Conservation (phyloP, 73 alveolate species). For the Symbiodinium natans region DNA sequence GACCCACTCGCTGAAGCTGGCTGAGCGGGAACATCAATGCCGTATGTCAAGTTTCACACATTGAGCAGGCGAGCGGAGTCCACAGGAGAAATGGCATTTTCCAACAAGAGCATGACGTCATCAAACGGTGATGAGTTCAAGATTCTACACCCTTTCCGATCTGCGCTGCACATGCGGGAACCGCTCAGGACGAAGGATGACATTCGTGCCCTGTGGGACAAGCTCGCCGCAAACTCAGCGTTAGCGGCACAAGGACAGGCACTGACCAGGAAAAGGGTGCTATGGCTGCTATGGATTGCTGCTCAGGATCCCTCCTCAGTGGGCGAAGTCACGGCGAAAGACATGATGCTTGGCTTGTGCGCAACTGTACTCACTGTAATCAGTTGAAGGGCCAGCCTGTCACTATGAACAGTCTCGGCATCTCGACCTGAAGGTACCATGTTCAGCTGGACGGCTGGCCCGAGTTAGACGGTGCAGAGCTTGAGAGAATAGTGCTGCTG, state of each 20-base stretch:
- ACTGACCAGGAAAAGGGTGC: not conserved
- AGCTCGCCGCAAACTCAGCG: slow-evolving; percentile 9
- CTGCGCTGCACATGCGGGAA: no score
- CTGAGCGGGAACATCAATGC: no score
- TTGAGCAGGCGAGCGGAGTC: no score
- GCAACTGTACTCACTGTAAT: not conserved
- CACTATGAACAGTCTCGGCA: no score
- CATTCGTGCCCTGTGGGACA: slow-evolving; percentile 80
- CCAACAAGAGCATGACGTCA: no score
- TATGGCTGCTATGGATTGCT: not conserved
- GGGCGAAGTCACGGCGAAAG: slow-evolving; percentile 68
- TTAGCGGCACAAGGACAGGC: not conserved
- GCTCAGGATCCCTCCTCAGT: slow-evolving; percentile 58
- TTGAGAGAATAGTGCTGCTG: not conserved
- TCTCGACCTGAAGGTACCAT: slow-evolving; percentile 34
- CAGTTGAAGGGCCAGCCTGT: not conserved
- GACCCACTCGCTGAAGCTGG: no score
- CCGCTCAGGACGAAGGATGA: slow-evolving; percentile 82
- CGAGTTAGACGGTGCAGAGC: slow-evolving; percentile 14
- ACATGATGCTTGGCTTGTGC: slow-evolving; percentile 90
- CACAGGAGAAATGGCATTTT: no score
- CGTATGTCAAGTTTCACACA: no score
- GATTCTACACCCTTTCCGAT: no score
- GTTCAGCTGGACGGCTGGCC: slow-evolving; percentile 69
- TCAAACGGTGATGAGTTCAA: no score